Evolutionary conservation across 2,329 filamentous ascomycete genomes (phyloP).

Genomic region (Aquanectria penicillioides): DNA sequence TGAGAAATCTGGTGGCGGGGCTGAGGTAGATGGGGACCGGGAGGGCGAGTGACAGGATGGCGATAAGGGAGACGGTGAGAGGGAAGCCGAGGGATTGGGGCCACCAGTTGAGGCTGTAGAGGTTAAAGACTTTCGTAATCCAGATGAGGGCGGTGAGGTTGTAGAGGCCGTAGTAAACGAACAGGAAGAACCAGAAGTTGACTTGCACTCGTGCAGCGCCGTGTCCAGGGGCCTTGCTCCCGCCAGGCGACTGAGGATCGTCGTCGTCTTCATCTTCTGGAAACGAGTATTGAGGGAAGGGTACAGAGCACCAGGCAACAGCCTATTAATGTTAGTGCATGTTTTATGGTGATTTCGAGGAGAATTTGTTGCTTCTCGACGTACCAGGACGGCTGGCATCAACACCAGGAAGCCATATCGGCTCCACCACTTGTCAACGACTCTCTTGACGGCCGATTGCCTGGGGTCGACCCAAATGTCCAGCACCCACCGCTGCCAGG

Average conservation of each 20-base stretch:
- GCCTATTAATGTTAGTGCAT: slow-evolving; percentile 61
- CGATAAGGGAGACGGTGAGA: slow-evolving; percentile 70
- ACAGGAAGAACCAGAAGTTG: slow-evolving; percentile 78
- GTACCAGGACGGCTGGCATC: slow-evolving; percentile 68
- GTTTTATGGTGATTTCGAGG: too few species aligned
- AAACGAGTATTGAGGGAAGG: slow-evolving; percentile 71
- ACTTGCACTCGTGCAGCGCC: slow-evolving; percentile 71
- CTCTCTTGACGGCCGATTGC: slow-evolving; percentile 65
- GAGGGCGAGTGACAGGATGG: slow-evolving; percentile 65
- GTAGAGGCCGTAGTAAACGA: slow-evolving; percentile 76
- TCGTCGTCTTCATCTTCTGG: slow-evolving; percentile 54
- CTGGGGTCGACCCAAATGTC: slow-evolving; percentile 71
- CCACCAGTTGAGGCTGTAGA: slow-evolving; percentile 79
- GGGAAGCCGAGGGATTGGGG: slow-evolving; percentile 72
- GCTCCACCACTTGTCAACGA: slow-evolving; percentile 71
- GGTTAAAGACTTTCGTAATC: slow-evolving; percentile 78
- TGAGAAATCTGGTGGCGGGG: slow-evolving; percentile 63
- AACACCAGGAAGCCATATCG: slow-evolving; percentile 70
- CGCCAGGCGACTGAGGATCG: slow-evolving; percentile 38
- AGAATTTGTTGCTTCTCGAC: too few species aligned
- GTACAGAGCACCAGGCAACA: slow-evolving; percentile 72
- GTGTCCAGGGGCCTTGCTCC: slow-evolving; percentile 66
- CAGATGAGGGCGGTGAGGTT: slow-evolving; percentile 74
- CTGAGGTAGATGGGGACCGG: slow-evolving; percentile 70
- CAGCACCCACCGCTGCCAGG: slow-evolving; percentile 51